Conservation (phyloP, 768 basidiomycete species). For the Mycena polygramma region DNA sequence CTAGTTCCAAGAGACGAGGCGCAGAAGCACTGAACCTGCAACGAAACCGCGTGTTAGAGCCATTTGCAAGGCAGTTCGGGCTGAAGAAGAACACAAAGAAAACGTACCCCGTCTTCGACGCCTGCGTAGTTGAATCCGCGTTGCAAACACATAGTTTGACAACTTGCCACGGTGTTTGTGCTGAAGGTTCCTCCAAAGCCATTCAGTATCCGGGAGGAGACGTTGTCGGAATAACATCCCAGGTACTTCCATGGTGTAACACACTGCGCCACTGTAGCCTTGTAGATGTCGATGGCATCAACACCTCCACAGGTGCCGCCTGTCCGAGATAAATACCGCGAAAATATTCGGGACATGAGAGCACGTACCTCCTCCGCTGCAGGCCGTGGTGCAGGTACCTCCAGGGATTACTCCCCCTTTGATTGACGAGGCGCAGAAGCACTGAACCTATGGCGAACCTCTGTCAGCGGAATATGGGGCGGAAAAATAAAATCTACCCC, state of each 20-base stretch:
- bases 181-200: background rate
- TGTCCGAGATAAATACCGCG: constrained; percentile 35
- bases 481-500: constrained; percentile 25
- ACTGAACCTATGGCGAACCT: constrained; percentile 38
- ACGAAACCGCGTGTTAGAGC: too few relatives aligned
- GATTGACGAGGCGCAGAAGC: constrained; percentile 47
- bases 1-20: too few relatives aligned
- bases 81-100: too few relatives aligned
- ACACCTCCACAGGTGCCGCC: constrained; percentile 48
- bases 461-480: too few relatives aligned
- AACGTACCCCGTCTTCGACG: constrained; percentile 20
- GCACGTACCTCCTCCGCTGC: constrained; percentile 48
- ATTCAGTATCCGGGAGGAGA: constrained; percentile 5
- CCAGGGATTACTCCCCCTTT: constrained; percentile 38
- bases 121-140: constrained; percentile 11
- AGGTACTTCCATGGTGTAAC: background rate
- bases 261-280: background rate
- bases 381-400: constrained; percentile 49
- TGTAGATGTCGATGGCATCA: constrained; percentile 43
- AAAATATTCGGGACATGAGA: background rate
- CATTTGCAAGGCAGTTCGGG: too few relatives aligned
- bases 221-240: constrained; percentile 10
- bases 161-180: background rate
- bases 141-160: background rate
- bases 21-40: too few relatives aligned